These are phyloP conservation scores for Akanthomyces dipterigenus DNA, from an alignment of 2,329 filamentous ascomycete species.

Conservation along the genomic window DNA sequence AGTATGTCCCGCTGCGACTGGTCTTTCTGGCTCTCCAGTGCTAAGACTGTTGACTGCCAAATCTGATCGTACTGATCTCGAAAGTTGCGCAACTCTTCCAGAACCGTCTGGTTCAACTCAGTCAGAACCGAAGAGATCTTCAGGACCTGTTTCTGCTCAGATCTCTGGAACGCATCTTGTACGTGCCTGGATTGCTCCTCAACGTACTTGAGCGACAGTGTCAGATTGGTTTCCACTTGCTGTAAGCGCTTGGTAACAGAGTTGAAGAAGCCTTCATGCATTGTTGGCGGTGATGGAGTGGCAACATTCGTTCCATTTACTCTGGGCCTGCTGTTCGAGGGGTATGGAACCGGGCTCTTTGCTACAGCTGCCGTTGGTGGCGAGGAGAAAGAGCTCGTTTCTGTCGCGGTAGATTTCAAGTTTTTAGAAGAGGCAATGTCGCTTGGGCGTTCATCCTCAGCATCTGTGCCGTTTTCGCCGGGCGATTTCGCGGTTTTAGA, in stretches of 20 bases:
- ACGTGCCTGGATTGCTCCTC: conserved; percentile 91
- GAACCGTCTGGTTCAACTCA: conserved; percentile 78
- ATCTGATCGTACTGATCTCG: conserved; percentile 89
- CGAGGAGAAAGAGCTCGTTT: neutral
- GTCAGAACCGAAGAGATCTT: conserved; percentile 78
- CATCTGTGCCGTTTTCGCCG: conserved; percentile 15
- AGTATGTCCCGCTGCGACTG: conserved; percentile 77
- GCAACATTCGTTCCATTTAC: conserved; percentile 22
- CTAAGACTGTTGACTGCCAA: conserved; percentile 91
- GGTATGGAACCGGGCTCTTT: neutral
- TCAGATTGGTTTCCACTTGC: conserved; percentile 86
- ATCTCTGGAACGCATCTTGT: conserved; percentile 76
- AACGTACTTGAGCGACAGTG: conserved; percentile 88
- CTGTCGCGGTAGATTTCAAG: neutral
- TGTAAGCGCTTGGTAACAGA: conserved; percentile 88
- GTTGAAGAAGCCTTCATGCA: conserved; percentile 98
- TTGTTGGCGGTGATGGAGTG: conserved; percentile 57
- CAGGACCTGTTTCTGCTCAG: conserved; percentile 80
- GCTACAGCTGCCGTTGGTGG: neutral
- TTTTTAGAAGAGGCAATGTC: neutral
- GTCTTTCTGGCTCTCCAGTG: conserved; percentile 81
- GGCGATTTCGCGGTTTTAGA: neutral
- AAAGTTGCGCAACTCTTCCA: conserved; percentile 70
- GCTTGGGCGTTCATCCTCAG: neutral
- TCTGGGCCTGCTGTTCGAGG: conserved; percentile 21